Base-by-base conservation (phyloP, 1,139 yeast species). In the Nakaseomyces kungkrabaensis region DNA sequence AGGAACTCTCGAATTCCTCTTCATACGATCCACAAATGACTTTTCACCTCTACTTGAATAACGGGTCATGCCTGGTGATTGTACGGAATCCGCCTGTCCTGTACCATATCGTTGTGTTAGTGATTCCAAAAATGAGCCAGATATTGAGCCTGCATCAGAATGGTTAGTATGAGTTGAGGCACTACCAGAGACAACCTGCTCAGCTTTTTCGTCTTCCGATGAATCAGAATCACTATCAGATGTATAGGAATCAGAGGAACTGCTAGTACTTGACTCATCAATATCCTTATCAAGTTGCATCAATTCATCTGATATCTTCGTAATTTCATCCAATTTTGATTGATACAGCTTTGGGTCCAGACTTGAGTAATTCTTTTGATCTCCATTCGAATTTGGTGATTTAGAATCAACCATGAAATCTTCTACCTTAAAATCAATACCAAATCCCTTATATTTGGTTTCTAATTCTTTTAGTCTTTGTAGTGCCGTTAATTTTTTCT, bases 391-490 rank as follows among this genome's bases (percentile, higher is more conserved):
- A 40, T 55, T 44, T 52, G 55, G 50, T 24, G 46, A 46, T 13
- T 41, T 49, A n/a, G 49, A 27, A 9, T 49, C 31, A 10, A 36
- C 48, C 10, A 49, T n/a, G 4, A 56, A 32, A 7, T 55, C 59
- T 2, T 56, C 53, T 17, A 53, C 49, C 31, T 60, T 59, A 55
- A 82, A 82, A 57, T 77, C 79, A 50, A 81, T 73, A 53, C 81
- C 79, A 60, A 83, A 75, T 53, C 78, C 80, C 51, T 78, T 72
- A 66, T 82, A 81, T 51, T 77, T 74, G 32, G 71, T 70, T 59
- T 83, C 87, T 50, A 85, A 69, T 56, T 81, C 85, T 38, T 77
- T 73, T 52, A 85, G 71, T 57, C 92, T 72, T 51, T 82, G 85
- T 73, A 82, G 72, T 0, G 92, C 92, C 62, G 78, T 72, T 47